These are phyloP conservation scores for Scutellaria baicalensis DNA, from an alignment of 257 asterid species.

Conservation along the genomic window DNA sequence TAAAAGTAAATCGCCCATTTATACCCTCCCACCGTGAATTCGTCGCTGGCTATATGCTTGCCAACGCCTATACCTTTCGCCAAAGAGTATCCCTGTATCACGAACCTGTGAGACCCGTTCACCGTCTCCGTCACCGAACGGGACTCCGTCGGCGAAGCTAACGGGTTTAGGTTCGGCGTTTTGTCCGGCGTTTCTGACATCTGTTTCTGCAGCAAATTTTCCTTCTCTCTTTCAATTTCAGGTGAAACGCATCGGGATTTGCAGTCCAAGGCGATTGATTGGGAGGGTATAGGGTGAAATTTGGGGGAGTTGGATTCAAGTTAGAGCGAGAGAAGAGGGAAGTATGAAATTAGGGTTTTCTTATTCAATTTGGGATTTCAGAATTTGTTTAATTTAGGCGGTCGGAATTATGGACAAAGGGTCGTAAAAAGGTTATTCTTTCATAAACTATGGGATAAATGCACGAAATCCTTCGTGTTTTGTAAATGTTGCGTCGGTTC, in stretches of 20 bases:
- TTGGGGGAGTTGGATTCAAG: conserved; percentile 1
- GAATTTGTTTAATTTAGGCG: no score
- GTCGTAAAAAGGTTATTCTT: no score
- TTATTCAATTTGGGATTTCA: background rate
- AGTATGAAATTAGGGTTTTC: conserved; percentile 8
- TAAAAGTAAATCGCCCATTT: conserved; percentile 86
- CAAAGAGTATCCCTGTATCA: conserved; percentile 65
- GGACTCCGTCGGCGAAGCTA: conserved; percentile 58
- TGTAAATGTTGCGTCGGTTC: no score
- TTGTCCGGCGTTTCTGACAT: conserved; percentile 32
- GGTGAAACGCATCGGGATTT: background rate
- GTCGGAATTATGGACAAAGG: no score
- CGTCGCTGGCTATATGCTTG: conserved; percentile 76
- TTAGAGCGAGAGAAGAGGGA: background rate
- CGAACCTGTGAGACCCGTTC: conserved; percentile 70
- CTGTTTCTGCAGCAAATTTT: background rate
- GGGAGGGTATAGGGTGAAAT: background rate
- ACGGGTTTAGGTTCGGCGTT: conserved; percentile 14
- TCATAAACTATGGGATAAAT: no score
- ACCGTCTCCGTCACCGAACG: conserved; percentile 69
- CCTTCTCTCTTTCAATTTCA: background rate
- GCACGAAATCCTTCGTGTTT: no score
- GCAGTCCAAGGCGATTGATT: conserved; percentile 1
- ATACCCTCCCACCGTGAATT: conserved; percentile 71
- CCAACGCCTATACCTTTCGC: conserved; percentile 84